These are phyloP conservation scores for Dimocarpus longan DNA, from an alignment of 345 rosid species.

Conservation along the genomic window DNA sequence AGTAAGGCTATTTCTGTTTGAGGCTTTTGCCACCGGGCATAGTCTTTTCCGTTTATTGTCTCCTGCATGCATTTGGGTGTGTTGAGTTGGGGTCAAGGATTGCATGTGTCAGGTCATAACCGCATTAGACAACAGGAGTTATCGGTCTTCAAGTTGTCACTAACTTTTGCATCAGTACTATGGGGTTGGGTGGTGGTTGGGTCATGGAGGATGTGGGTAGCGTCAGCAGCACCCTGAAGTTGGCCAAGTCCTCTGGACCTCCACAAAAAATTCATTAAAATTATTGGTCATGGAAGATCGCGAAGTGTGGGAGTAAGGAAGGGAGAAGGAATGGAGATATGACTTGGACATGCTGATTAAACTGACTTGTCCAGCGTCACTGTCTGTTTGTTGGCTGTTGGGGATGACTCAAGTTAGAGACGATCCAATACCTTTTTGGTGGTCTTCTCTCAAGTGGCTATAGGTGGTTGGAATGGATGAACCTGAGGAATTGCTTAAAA, in stretches of 20 bases:
- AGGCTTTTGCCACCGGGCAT: slow-evolving; percentile 38
- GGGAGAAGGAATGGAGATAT: slow-evolving; percentile 5
- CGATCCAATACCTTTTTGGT: neutral
- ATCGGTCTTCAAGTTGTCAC: slow-evolving; percentile 39
- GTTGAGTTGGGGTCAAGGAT: slow-evolving; percentile 46
- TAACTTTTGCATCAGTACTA: slow-evolving; percentile 57
- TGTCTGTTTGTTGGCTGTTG: slow-evolving; percentile 3
- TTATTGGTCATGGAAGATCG: slow-evolving; percentile 23
- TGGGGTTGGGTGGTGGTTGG: slow-evolving; percentile 37
- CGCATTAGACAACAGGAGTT: slow-evolving; percentile 41
- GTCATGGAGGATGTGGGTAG: slow-evolving; percentile 25
- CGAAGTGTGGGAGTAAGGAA: slow-evolving; percentile 13
- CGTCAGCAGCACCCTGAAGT: slow-evolving; percentile 16
- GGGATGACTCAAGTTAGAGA: slow-evolving; percentile 12
- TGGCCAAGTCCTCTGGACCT: slow-evolving; percentile 6
- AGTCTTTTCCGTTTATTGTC: slow-evolving; percentile 34
- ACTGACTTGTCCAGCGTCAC: slow-evolving; percentile 13
- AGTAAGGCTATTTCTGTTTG: slow-evolving; percentile 72
- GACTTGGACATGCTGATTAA: slow-evolving; percentile 3
- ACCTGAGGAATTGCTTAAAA: slow-evolving; percentile 20
- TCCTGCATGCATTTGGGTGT: slow-evolving; percentile 57
- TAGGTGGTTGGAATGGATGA: slow-evolving; percentile 21
- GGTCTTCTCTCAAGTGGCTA: slow-evolving; percentile 11
- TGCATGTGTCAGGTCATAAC: slow-evolving; percentile 50
- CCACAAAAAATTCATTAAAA: neutral